Percentiles rank a stretch among this genome's conserved stretches.
Conservation (phyloP, 306 rosid genomes). For the Arachis stenosperma region DNA sequence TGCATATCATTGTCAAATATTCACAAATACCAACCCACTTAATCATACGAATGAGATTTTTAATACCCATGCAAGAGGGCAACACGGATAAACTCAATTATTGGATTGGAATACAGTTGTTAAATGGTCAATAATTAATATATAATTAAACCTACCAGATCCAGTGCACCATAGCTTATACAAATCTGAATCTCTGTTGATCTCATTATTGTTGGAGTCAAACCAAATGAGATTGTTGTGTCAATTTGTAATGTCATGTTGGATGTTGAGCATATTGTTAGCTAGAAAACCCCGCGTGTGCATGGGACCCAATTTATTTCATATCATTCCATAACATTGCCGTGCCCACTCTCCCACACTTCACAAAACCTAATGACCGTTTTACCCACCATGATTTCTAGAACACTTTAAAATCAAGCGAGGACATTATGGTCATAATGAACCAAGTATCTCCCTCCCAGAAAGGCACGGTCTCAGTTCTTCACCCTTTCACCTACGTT, state of each 20-base stretch:
- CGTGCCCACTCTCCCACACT: background rate
- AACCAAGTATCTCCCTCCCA: background rate
- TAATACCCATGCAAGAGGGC: too few species aligned
- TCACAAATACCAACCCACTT: background rate
- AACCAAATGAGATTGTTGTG: background rate
- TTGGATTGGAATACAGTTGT: background rate
- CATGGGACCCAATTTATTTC: background rate
- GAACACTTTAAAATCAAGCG: background rate
- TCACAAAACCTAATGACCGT: background rate
- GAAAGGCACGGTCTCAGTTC: constrained; percentile 13
- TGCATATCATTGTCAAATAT: background rate
- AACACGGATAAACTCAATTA: too few species aligned
- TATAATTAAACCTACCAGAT: background rate
- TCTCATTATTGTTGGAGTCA: background rate
- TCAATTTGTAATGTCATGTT: background rate
- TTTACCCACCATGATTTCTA: background rate
- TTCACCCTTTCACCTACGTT: background rate
- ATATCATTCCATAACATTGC: background rate
- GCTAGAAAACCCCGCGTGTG: background rate
- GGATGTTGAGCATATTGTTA: background rate
- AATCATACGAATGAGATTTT: too few species aligned
- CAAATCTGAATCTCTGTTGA: background rate
- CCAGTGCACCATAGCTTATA: background rate
- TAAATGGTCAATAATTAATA: background rate
- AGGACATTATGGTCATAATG: background rate